Percentiles rank a stretch among this genome's conserved stretches.
Conservation (phyloP, 2,329 filamentous ascomycete species). For the Neofusicoccum ribis region DNA sequence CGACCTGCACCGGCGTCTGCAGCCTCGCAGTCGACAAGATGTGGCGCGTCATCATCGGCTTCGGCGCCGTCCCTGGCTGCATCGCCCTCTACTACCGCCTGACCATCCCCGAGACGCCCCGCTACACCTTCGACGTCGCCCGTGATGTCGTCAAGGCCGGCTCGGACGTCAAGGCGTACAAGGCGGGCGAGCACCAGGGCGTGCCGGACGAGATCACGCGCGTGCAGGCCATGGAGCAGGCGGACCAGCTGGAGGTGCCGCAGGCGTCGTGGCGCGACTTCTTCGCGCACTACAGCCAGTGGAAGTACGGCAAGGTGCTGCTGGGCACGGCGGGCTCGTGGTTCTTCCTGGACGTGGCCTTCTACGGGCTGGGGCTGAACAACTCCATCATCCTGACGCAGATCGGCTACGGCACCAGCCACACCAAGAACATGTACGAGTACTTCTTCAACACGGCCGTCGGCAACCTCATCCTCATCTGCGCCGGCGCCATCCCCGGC, state of each 20-base stretch:
- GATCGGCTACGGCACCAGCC: constrained; percentile 69
- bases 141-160: constrained; percentile 73
- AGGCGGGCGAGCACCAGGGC: constrained; percentile 63
- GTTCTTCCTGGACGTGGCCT: constrained; percentile 71
- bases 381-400: constrained; percentile 70
- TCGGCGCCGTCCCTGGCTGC: constrained; percentile 76
- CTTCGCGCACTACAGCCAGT: constrained; percentile 65
- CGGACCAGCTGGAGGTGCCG: constrained; percentile 60
- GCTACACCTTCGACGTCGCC: constrained; percentile 82
- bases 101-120: constrained; percentile 83
- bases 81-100: constrained; percentile 84
- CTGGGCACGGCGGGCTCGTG: constrained; percentile 81
- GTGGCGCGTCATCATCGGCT: constrained; percentile 80
- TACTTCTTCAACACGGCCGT: constrained; percentile 72
- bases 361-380: constrained; percentile 65
- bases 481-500: constrained; percentile 76
- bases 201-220: constrained; percentile 67
- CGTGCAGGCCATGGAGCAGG: constrained; percentile 56
- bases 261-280: constrained; percentile 76
- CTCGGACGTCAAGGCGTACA: constrained; percentile 73
- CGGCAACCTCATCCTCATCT: constrained; percentile 76
- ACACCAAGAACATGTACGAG: constrained; percentile 60
- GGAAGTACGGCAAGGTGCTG: constrained; percentile 70
- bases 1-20: constrained; percentile 64
- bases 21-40: constrained; percentile 78